These are phyloP conservation scores for Chernovozyma sophiae-reginae DNA, from an alignment of 1,139 yeast genomes.

Conservation along the genomic window DNA sequence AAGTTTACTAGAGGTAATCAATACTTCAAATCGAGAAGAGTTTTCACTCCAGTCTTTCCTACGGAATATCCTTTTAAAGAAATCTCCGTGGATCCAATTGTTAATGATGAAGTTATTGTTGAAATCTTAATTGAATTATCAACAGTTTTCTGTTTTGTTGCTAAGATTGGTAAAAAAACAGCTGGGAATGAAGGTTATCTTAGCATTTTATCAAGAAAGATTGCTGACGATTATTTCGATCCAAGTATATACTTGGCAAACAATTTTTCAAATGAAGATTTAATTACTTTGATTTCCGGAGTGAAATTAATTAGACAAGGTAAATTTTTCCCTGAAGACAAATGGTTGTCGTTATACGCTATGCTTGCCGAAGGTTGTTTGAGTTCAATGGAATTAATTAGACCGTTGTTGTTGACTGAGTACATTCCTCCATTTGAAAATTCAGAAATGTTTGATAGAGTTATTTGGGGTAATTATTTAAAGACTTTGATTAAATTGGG, in stretches of 20 bases:
- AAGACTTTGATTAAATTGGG: constrained; percentile 53
- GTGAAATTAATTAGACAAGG: constrained; percentile 56
- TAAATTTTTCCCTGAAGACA: constrained; percentile 59
- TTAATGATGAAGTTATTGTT: constrained; percentile 64
- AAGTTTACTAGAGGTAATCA: constrained; percentile 50
- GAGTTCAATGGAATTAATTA: constrained; percentile 53
- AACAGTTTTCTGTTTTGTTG: constrained; percentile 53
- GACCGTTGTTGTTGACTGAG: constrained; percentile 49
- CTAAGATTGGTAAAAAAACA: constrained; percentile 47
- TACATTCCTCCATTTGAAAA: constrained; percentile 54
- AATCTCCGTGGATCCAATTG: constrained; percentile 68
- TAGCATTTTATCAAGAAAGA: constrained; percentile 23
- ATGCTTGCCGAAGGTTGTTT: constrained; percentile 58
- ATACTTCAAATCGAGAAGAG: constrained; percentile 55
- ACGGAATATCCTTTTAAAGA: constrained; percentile 61
- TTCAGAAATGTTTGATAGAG: constrained; percentile 48
- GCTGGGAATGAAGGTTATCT: constrained; percentile 44
- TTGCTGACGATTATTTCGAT: constrained; percentile 31
- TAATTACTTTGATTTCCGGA: constrained; percentile 48
- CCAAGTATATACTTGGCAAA: constrained; percentile 30
- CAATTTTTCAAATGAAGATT: constrained; percentile 37
- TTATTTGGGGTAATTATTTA: constrained; percentile 64
- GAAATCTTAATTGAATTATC: constrained; percentile 72
- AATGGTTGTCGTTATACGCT: constrained; percentile 68
- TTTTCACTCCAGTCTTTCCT: constrained; percentile 68